These are phyloP conservation scores for Parastagonospora avenae DNA, from an alignment of 2,329 filamentous ascomycete genomes.

Conservation along the genomic window DNA sequence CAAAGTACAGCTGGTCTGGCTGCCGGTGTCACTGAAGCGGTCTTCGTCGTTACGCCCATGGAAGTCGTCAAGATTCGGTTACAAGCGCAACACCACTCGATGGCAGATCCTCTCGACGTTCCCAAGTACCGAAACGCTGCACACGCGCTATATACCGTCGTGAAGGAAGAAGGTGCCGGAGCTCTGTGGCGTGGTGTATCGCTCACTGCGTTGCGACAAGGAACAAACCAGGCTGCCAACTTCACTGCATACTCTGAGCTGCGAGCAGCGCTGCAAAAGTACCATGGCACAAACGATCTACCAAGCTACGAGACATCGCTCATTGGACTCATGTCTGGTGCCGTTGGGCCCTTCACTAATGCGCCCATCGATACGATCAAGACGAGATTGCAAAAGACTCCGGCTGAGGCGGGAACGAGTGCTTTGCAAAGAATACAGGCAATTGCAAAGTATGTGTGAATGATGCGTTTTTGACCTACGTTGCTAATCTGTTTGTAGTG, in stretches of 20 bases:
- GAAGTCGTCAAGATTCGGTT: constrained; percentile 99
- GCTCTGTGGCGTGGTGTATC: constrained; percentile 93
- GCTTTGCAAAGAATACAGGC: constrained; percentile 77
- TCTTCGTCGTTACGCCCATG: constrained; percentile 96
- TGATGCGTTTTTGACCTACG: not conserved
- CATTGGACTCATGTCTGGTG: constrained; percentile 88
- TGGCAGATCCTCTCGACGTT: constrained; percentile 94
- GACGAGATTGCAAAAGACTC: constrained; percentile 90
- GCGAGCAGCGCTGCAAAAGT: constrained; percentile 75
- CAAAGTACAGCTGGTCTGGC: constrained; percentile 72
- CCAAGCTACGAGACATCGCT: constrained; percentile 89
- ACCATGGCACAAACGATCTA: constrained; percentile 74
- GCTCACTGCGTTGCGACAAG: constrained; percentile 90
- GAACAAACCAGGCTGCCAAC: constrained; percentile 92
- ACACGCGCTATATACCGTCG: constrained; percentile 80
- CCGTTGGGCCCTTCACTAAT: constrained; percentile 94
- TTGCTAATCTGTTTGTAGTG: constrained; percentile 30
- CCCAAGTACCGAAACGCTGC: constrained; percentile 98
- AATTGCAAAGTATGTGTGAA: constrained; percentile 64
- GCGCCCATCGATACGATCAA: constrained; percentile 99
- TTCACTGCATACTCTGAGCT: constrained; percentile 98
- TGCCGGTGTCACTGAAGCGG: constrained; percentile 94
- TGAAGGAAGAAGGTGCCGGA: constrained; percentile 86
- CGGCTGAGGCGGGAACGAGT: constrained; percentile 78
- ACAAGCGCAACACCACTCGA: constrained; percentile 96